Conservation (phyloP, 495 filamentous ascomycete genomes). For the Penicillium riverlandense region DNA sequence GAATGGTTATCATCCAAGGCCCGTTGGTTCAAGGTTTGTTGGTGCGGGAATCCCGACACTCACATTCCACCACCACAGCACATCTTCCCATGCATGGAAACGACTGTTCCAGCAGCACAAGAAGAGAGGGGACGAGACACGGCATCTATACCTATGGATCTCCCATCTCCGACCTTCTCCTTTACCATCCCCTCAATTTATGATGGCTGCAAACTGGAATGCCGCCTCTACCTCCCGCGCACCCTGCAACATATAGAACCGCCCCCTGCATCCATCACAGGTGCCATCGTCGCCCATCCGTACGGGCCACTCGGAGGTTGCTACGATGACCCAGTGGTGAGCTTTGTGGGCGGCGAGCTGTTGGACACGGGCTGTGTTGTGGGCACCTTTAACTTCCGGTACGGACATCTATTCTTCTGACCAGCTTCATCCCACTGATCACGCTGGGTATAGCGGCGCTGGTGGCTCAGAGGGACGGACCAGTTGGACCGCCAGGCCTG, state of each 20-base stretch:
- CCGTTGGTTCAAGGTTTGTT: too few relatives aligned
- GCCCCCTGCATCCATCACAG: constrained; percentile 39
- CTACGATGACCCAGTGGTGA: constrained; percentile 76
- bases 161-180: constrained; percentile 52
- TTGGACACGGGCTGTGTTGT: constrained; percentile 65
- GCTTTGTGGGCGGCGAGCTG: constrained; percentile 52
- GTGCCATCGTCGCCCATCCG: constrained; percentile 82
- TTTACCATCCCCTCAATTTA: constrained; percentile 81
- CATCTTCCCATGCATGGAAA: too few relatives aligned
- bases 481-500: constrained; percentile 76
- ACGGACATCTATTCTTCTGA: constrained; percentile 3
- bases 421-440: not conserved
- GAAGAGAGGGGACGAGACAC: too few relatives aligned
- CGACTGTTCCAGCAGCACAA: too few relatives aligned
- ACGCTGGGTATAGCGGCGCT: constrained; percentile 55
- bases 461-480: constrained; percentile 67
- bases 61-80: too few relatives aligned
- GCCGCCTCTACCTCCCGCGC: constrained; percentile 70
- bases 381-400: constrained; percentile 92
- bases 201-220: constrained; percentile 66
- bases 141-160: constrained; percentile 13
- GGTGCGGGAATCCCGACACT: too few relatives aligned
- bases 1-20: too few relatives aligned
- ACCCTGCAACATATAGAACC: constrained; percentile 20
- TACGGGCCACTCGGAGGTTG: constrained; percentile 83